These are phyloP conservation scores for Peronospora destructor DNA, from an alignment of 352 stramenopile species.

Conservation along the genomic window DNA sequence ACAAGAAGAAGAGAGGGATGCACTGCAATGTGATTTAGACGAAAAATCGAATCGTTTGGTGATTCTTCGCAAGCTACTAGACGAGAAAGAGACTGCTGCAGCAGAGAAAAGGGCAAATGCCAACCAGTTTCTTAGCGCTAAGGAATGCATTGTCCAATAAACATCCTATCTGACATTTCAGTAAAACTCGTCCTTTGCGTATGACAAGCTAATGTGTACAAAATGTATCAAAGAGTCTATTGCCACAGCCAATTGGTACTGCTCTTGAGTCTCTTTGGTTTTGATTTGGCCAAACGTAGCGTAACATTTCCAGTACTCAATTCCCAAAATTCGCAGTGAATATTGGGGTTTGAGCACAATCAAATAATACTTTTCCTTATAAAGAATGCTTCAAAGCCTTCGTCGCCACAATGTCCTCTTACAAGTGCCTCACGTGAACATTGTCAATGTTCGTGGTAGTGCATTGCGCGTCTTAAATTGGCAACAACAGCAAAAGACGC, in stretches of 20 bases:
- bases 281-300: too few species aligned
- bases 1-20: constrained; percentile 48
- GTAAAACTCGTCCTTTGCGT: too few species aligned
- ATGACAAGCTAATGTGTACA: too few species aligned
- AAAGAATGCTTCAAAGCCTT: constrained; percentile 13
- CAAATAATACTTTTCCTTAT: neutral
- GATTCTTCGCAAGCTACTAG: constrained; percentile 46
- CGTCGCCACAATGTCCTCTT: constrained; percentile 1
- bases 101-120: constrained; percentile 14
- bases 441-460: constrained; percentile 6
- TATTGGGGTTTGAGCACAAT: neutral
- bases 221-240: too few species aligned
- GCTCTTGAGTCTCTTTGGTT: too few species aligned
- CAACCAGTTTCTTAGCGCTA: constrained; percentile 32
- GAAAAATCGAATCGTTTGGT: constrained; percentile 43
- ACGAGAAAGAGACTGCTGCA: constrained; percentile 40
- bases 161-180: too few species aligned
- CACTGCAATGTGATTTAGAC: constrained; percentile 41
- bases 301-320: too few species aligned
- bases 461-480: constrained; percentile 11
- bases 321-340: too few species aligned
- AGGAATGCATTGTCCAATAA: constrained; percentile 56
- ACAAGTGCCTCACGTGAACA: constrained; percentile 13
- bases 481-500: constrained; percentile 17
- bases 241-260: too few species aligned